phyloP scores from a whole-genome alignment of 371 early-diverging fungal species.

The Mortierella sp. region DNA sequence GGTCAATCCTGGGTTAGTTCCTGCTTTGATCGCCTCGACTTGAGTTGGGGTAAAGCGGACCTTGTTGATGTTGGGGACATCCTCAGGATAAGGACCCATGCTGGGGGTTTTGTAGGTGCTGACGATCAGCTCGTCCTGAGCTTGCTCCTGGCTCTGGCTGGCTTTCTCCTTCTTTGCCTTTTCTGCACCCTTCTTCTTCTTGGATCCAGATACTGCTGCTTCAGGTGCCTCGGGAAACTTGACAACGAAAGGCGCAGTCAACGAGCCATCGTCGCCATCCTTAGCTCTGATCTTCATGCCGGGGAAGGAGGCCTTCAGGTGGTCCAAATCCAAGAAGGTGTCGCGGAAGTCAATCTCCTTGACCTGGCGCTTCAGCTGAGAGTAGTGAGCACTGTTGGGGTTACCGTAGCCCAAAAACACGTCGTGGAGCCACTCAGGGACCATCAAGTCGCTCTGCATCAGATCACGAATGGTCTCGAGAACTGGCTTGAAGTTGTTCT shows the following conservation, averaged over 20 bases:
- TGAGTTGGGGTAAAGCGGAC: slow-evolving; percentile 91
- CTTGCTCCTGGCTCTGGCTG: slow-evolving; percentile 51
- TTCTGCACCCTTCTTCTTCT: slow-evolving; percentile 57
- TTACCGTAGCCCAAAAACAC: slow-evolving; percentile 96
- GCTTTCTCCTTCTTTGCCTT: slow-evolving; percentile 62
- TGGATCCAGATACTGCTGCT: slow-evolving; percentile 53
- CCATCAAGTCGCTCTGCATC: slow-evolving; percentile 81
- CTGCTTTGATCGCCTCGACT: slow-evolving; percentile 90
- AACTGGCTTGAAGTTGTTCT: slow-evolving; percentile 95
- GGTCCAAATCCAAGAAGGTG: slow-evolving; percentile 89
- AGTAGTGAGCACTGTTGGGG: slow-evolving; percentile 82
- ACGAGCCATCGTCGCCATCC: slow-evolving; percentile 47
- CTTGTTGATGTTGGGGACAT: slow-evolving; percentile 74
- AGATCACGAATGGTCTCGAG: slow-evolving; percentile 91
- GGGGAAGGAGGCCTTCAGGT: slow-evolving; percentile 81
- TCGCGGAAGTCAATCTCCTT: slow-evolving; percentile 83
- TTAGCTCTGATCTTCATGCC: slow-evolving; percentile 58
- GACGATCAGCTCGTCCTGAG: slow-evolving; percentile 64
- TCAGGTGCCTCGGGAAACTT: slow-evolving; percentile 62
- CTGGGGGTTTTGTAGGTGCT: slow-evolving; percentile 72
- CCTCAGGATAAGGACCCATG: slow-evolving; percentile 84
- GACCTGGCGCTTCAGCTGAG: slow-evolving; percentile 67
- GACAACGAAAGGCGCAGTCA: slow-evolving; percentile 76
- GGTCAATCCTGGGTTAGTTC: slow-evolving; percentile 88
- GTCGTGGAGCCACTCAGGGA: slow-evolving; percentile 94